Conservation (phyloP, 2,329 filamentous ascomycete species). For the Colletotrichum somersetense region DNA sequence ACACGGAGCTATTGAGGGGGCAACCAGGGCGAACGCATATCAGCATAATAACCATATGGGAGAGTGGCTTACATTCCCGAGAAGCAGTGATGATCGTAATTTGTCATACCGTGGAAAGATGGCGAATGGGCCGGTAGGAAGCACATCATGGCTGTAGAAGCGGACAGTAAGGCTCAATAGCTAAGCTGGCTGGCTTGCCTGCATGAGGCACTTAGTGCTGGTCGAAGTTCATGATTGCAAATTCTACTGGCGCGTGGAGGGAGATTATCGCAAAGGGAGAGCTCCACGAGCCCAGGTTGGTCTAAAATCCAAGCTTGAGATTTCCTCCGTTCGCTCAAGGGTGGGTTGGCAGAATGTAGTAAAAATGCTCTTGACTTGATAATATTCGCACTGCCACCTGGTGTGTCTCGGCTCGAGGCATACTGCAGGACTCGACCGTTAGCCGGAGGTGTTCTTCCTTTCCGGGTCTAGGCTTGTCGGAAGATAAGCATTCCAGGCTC, state of each 20-base stretch:
- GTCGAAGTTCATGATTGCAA: not conserved
- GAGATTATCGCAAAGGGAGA: not conserved
- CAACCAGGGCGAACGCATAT: not conserved
- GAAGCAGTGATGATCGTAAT: conserved; percentile 6
- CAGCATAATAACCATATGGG: not conserved
- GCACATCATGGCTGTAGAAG: not conserved
- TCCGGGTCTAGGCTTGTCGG: conserved; percentile 14
- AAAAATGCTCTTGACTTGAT: conserved; percentile 2
- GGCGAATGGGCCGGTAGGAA: not conserved
- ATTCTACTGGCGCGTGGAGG: not conserved
- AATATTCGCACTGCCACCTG: conserved; percentile 11
- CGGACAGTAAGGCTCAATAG: not conserved
- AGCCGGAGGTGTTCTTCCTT: conserved; percentile 18
- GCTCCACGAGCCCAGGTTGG: not conserved
- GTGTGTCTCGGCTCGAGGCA: conserved; percentile 14
- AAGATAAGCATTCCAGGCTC: conserved; percentile 15
- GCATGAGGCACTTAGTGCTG: not conserved
- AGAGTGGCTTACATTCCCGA: conserved; percentile 5
- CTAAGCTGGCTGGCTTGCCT: not conserved
- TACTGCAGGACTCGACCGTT: conserved; percentile 11
- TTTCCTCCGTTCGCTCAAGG: not conserved
- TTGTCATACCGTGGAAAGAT: not conserved
- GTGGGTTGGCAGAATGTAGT: not conserved
- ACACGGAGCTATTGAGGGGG: conserved; percentile 15
- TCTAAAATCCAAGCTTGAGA: not conserved